Conservation (phyloP, 2,329 filamentous ascomycete genomes). For the Botrytis squamosa region DNA sequence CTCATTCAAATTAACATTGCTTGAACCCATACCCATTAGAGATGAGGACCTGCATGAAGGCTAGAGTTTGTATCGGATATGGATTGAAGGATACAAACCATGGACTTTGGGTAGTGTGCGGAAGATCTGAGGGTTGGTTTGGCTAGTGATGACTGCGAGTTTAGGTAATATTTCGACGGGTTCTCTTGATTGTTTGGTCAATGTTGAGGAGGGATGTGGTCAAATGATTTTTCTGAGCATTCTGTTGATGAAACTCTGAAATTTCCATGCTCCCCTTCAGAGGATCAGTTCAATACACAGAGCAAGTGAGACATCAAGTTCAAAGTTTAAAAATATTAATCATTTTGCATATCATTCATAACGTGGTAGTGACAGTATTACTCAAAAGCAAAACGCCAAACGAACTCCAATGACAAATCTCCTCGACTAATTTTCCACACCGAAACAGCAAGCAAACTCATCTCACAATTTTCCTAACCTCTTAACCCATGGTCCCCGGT, state of each 20-base stretch:
- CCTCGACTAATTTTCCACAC: background rate
- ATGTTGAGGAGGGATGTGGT: background rate
- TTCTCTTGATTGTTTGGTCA: background rate
- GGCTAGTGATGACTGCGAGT: too few species aligned
- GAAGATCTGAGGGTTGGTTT: background rate
- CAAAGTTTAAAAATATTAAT: background rate
- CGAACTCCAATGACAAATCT: background rate
- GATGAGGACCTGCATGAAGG: background rate
- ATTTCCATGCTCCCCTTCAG: too few species aligned
- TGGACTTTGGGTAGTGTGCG: background rate
- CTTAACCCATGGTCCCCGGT: constrained; percentile 6
- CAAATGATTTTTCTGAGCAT: background rate
- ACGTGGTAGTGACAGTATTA: background rate
- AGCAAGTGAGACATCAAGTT: background rate
- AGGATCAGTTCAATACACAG: background rate
- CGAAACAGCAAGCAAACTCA: too few species aligned
- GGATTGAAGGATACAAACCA: background rate
- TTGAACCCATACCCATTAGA: background rate
- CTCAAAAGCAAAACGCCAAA: background rate
- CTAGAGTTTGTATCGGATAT: too few species aligned
- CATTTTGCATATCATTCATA: background rate
- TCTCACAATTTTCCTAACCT: background rate
- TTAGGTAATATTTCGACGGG: background rate
- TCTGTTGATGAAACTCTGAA: background rate
- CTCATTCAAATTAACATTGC: background rate